Base-by-base conservation (phyloP, 345 rosid genomes). In the Cochlearia excelsa region DNA sequence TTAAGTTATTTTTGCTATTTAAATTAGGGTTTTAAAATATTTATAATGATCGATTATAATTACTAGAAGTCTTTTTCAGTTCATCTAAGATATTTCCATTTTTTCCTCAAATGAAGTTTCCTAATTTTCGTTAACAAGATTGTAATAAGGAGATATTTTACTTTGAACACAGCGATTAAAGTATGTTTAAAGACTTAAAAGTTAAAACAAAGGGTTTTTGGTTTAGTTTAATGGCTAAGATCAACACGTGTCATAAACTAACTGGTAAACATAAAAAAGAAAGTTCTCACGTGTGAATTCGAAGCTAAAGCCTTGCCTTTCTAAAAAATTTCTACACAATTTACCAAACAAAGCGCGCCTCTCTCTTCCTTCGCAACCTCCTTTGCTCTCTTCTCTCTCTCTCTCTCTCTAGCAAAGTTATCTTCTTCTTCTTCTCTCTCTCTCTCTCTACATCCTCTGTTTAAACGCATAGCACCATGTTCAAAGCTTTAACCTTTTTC, bases 321-420 rank as follows among this genome's bases (percentile, higher is more conserved):
- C 73, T 61, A 54, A 68, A 68, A 60, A 9, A 31, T 33, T 61
- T 57, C 7, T 30, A 1, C 46, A 69, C 45, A 50, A 61, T 61
- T 61, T 47, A 55, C 68, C 58, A 57, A 69, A 62, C 68, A 54
- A 62, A 69, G 68, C 74, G 63, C 68, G 63, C 68, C 68, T 54
- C 67, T 61, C 73, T 39, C 51, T 62, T 54, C 46, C 50, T 37
- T 8, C 46, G 45, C 66, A 57, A 66, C 58, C 65, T 60, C 66
- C 46, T 9, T 16, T 42, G 45, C 7, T 37, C 7, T 6, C 23
- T 16, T 16, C 7, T 6, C 7, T 37, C 40, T 3, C 40, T 37
- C 40, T 43, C 43, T 46, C 27, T 37, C 40, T 37, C 40, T 37
- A 37, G 6, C 37, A 37, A 37, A 37, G 40, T 37, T 37, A 37